Evolutionary conservation across 352 stramenopile genomes (phyloP), one percentile per base, ranked within the genome.

Genomic region (Phytopythium oedochilum): DNA sequence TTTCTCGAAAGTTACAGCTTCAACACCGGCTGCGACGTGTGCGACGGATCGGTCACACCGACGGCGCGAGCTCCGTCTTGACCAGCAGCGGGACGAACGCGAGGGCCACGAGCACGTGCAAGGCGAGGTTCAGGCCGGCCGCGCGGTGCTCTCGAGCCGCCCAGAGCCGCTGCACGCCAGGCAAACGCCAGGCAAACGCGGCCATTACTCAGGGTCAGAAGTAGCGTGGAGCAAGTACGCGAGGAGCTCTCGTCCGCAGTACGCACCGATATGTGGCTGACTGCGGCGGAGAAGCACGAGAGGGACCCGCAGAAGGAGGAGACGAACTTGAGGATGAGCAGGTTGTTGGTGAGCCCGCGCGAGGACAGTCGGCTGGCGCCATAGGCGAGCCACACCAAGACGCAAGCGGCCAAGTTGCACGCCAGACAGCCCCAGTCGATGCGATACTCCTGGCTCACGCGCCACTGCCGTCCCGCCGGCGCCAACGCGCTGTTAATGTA

Each of bases 321-420:
- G n/a, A 87, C 79, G 60, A 89, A 89, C 63, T 89, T 89, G 56
- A 83, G 62, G 20, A 79, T 67, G 6, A 88, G 63, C 18, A 89
- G 50, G 28, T 88, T 88, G 40, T 83, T 73, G 14, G 64, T 71
- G 40, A 86, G 44, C 6, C 55, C 57, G 7, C 51, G 60, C 1
- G 74, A 57, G 11, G 75, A 76, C 28, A 86, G 55, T 17, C 73
- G 65, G 31, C 66, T 88, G 26, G 75, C 44, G 38, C 75, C 71
- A 45, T 89, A 89, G 1, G 77, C 72, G 17, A 72, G 25, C 20
- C 72, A 77, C 35, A 75, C 62, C 26, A 88, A 55, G 14, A 84
- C 31, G 28, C 66, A 80, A 9, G 78, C 63, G 17, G 82, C 22
- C 17, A 72, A 61, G 47, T 89, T 89, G 60, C 79, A 89, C 28